These are phyloP conservation scores for Trichomonascaceae sp. DNA, from an alignment of 1,139 yeast genomes.

Conservation along the genomic window DNA sequence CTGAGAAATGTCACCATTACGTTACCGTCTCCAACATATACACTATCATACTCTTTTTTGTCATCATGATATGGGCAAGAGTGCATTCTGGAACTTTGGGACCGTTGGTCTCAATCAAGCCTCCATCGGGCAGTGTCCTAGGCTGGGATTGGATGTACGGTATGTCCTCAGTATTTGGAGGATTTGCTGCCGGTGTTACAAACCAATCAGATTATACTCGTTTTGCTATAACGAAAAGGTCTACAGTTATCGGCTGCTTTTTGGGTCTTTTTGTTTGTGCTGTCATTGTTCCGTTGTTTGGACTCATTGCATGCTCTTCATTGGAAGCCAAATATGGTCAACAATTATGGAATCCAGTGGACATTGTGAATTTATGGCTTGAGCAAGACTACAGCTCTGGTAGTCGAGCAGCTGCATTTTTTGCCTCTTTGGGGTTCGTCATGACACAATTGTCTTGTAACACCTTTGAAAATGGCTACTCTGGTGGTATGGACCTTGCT, in stretches of 20 bases:
- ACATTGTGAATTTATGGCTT: conserved; percentile 17
- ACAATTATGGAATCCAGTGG: conserved; percentile 17
- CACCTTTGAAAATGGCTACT: conserved; percentile 44
- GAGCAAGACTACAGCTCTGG: conserved; percentile 13
- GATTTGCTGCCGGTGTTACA: conserved; percentile 26
- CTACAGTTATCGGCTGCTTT: conserved; percentile 22
- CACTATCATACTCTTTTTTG: conserved; percentile 20
- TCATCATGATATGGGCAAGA: conserved; percentile 22
- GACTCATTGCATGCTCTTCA: conserved; percentile 35
- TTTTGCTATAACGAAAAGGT: conserved; percentile 25
- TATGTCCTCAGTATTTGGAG: conserved; percentile 22
- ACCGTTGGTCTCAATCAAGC: conserved; percentile 15
- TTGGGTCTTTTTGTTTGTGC: conserved; percentile 29
- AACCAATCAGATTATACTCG: conserved; percentile 43
- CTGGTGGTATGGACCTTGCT: conserved; percentile 49
- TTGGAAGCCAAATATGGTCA: conserved; percentile 28
- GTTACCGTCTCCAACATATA: conserved; percentile 17
- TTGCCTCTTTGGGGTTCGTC: conserved; percentile 41
- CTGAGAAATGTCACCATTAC: conserved; percentile 25
- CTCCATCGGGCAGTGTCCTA: conserved; percentile 10
- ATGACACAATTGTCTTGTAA: conserved; percentile 45
- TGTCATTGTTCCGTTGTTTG: conserved; percentile 36
- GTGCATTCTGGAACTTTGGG: conserved; percentile 24
- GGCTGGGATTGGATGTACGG: conserved; percentile 26
- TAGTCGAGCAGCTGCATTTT: conserved; percentile 36